phyloP scores from a whole-genome alignment of 1,284 basidiomycete genomes.

The Fomitiporia mediterranea region DNA sequence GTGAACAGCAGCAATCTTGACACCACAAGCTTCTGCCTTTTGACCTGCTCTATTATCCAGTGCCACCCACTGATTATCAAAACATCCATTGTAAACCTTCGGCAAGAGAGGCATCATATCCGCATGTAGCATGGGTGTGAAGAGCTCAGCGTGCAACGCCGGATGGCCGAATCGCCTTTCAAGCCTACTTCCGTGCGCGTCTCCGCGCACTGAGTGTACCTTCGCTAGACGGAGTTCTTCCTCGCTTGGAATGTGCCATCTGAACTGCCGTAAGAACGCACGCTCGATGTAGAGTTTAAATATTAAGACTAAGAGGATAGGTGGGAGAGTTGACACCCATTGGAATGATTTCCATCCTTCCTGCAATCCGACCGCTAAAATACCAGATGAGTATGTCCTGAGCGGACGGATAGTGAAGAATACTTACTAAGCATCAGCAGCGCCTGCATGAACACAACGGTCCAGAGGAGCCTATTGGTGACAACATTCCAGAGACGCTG shows the following conservation, averaged over 20 bases:
- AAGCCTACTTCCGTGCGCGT: conserved; percentile 64
- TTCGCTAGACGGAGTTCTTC: conserved; percentile 65
- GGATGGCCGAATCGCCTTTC: conserved; percentile 86
- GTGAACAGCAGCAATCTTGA: conserved; percentile 73
- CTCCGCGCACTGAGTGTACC: conserved; percentile 65
- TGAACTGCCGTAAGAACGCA: conserved; percentile 67
- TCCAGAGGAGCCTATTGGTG: conserved; percentile 77
- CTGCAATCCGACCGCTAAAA: conserved; percentile 78
- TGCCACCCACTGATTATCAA: conserved; percentile 56
- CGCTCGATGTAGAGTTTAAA: conserved; percentile 83
- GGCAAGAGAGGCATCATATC: conserved; percentile 74
- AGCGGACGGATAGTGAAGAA: neutral
- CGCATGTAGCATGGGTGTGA: conserved; percentile 85
- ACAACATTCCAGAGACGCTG: conserved; percentile 91
- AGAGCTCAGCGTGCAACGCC: conserved; percentile 71
- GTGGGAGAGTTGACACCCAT: conserved; percentile 73
- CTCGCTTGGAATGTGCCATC: conserved; percentile 71
- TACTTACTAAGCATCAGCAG: conserved; percentile 82
- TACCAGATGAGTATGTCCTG: conserved; percentile 17
- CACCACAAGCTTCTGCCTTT: conserved; percentile 67
- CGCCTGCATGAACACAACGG: conserved; percentile 76
- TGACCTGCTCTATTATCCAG: conserved; percentile 72
- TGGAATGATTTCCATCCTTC: conserved; percentile 66
- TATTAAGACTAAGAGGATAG: conserved; percentile 65
- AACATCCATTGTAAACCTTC: conserved; percentile 72